These are phyloP conservation scores for Agastache rugosa DNA, from an alignment of 257 asterid species.

Conservation along the genomic window DNA sequence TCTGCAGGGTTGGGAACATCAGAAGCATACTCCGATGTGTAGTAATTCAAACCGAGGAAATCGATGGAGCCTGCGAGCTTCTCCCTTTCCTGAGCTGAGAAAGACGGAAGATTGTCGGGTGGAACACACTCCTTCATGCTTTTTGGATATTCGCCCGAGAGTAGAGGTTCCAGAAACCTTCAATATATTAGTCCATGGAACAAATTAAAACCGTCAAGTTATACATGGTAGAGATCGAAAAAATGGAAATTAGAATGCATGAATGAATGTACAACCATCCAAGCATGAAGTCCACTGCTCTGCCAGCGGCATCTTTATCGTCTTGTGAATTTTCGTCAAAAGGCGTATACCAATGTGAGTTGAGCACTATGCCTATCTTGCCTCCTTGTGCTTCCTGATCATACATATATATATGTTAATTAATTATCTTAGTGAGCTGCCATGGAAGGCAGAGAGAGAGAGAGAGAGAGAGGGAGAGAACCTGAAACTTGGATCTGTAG, in stretches of 20 bases:
- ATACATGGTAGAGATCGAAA: too few relatives aligned
- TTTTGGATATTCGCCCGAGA: slow-evolving; percentile 35
- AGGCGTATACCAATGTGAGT: slow-evolving; percentile 13
- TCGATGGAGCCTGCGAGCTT: slow-evolving; percentile 29
- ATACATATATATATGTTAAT: too few relatives aligned
- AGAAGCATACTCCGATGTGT: slow-evolving; percentile 31
- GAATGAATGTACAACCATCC: slow-evolving; percentile 36
- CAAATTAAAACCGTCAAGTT: too few relatives aligned
- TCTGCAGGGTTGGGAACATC: not conserved
- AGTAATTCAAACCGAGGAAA: slow-evolving; percentile 43
- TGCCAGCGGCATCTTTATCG: slow-evolving; percentile 2
- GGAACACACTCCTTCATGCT: slow-evolving; percentile 31
- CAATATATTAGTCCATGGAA: too few relatives aligned
- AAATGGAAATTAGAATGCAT: too few relatives aligned
- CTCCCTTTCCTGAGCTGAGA: not conserved
- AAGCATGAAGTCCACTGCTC: slow-evolving; percentile 40
- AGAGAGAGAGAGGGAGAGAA: not conserved
- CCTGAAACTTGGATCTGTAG: slow-evolving; percentile 37
- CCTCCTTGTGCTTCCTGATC: slow-evolving; percentile 34
- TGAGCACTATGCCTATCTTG: slow-evolving; percentile 29
- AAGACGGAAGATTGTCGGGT: slow-evolving; percentile 19
- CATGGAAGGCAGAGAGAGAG: not conserved
- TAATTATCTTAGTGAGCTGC: too few relatives aligned
- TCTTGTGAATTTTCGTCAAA: not conserved
- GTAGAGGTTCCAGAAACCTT: slow-evolving; percentile 40